A percentile compares a stretch with the other conserved stretches of the same genome.
Evolutionary conservation across 2,329 filamentous ascomycete species (phyloP).

Genomic region (Diaporthe aspalathi): DNA sequence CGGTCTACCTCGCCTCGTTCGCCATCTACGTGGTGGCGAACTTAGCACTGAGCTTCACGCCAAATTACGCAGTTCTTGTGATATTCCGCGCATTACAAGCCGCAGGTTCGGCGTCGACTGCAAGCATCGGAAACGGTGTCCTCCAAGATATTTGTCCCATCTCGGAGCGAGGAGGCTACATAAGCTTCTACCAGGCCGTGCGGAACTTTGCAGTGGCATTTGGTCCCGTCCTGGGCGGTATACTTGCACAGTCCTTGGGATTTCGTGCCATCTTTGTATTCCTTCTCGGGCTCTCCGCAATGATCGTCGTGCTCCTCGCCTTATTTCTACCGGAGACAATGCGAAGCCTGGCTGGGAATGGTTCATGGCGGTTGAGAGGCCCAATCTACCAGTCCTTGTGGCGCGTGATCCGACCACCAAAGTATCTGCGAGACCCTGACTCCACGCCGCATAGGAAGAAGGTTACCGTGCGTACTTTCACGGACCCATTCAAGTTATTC

Average conservation of each 20-base stretch:
- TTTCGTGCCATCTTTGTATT: conserved; percentile 49
- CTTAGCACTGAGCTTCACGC: conserved; percentile 56
- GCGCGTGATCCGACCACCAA: conserved; percentile 44
- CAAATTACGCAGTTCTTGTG: conserved; percentile 56
- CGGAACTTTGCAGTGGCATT: conserved; percentile 46
- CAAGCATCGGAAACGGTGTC: conserved; percentile 56
- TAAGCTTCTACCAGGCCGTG: conserved; percentile 48
- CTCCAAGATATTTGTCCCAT: conserved; percentile 49
- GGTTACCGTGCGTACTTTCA: conserved; percentile 48
- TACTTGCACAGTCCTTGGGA: conserved; percentile 44
- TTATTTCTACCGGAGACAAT: conserved; percentile 47
- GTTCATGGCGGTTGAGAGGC: conserved; percentile 48
- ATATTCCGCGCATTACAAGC: conserved; percentile 60
- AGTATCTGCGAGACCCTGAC: conserved; percentile 7
- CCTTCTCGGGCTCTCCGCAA: conserved; percentile 47
- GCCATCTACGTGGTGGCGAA: conserved; percentile 60
- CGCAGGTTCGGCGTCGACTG: conserved; percentile 59
- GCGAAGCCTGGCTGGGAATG: conserved; percentile 52
- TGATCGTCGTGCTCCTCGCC: conserved; percentile 50
- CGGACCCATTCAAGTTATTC: conserved; percentile 54
- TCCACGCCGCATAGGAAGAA: conserved; percentile 36
- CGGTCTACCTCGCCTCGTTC: conserved; percentile 58
- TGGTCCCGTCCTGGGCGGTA: conserved; percentile 50
- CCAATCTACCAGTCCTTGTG: conserved; percentile 55
- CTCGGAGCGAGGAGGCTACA: conserved; percentile 46